Percentiles rank a stretch among this genome's conserved stretches.
phyloP scores from a whole-genome alignment of 495 filamentous ascomycete genomes.

The Daldinia loculata region DNA sequence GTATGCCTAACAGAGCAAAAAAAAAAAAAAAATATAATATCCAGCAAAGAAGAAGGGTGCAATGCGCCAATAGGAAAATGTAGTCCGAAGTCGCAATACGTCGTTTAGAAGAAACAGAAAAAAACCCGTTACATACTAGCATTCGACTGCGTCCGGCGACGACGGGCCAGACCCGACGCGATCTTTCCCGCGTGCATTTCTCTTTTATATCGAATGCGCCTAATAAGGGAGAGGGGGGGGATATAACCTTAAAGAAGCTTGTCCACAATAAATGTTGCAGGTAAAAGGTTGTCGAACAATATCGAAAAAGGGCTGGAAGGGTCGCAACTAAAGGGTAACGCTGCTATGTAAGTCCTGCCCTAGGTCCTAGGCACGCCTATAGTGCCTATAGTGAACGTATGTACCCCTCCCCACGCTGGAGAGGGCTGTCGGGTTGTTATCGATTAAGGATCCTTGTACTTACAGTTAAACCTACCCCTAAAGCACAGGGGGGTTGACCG shows the following conservation, averaged over 20 bases:
- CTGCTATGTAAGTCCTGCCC: no score
- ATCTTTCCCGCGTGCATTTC: constrained; percentile 45
- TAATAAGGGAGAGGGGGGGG: not conserved
- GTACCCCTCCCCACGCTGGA: constrained; percentile 35
- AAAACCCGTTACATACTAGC: constrained; percentile 42
- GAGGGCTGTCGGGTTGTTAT: constrained; percentile 35
- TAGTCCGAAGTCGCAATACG: not conserved
- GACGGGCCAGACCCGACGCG: constrained; percentile 41
- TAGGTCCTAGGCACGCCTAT: not conserved
- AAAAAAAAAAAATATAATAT: no score
- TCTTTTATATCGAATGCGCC: constrained; percentile 7
- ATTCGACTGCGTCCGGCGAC: constrained; percentile 44
- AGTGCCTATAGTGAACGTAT: not conserved
- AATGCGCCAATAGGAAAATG: not conserved
- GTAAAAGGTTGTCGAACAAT: constrained; percentile 8
- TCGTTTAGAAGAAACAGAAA: not conserved
- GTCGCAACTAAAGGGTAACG: constrained; percentile 12
- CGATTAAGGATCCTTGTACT: constrained; percentile 24
- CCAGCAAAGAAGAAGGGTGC: not conserved
- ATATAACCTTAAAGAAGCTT: constrained; percentile 13
- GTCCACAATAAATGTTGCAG: not conserved
- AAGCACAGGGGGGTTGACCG: constrained; percentile 16
- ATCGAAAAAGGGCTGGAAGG: constrained; percentile 13
- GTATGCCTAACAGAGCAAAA: not conserved
- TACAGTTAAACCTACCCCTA: constrained; percentile 4